Percentiles rank a stretch among this genome's conserved stretches.
Conservation (phyloP, 1,284 basidiomycete genomes). For the Ustilago loliicola region DNA sequence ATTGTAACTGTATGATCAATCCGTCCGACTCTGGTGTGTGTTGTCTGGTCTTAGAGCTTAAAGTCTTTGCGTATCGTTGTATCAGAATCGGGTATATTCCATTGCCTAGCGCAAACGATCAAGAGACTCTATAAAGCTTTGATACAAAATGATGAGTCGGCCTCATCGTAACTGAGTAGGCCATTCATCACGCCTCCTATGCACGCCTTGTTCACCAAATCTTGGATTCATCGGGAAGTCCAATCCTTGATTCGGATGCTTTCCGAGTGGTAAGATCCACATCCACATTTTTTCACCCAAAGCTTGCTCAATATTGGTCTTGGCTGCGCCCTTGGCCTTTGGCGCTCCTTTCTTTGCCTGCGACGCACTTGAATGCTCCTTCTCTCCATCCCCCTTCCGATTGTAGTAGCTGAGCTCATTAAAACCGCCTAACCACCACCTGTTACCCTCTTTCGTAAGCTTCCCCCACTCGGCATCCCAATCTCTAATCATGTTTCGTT, state of each 20-base stretch:
- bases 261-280: constrained; percentile 38
- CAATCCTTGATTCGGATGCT: constrained; percentile 34
- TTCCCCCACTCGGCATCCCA: constrained; percentile 86
- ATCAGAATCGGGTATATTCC: constrained; percentile 25
- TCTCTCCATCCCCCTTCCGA: constrained; percentile 7
- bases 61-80: too few species aligned
- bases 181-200: constrained; percentile 37
- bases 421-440: constrained; percentile 81
- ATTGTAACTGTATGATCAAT: too few species aligned
- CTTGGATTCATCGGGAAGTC: constrained; percentile 47
- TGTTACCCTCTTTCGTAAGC: constrained; percentile 80
- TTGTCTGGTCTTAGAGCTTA: neutral
- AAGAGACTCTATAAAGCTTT: too few species aligned
- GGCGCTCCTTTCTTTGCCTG: neutral
- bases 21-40: too few species aligned
- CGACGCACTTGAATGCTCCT: constrained; percentile 8
- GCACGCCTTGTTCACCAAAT: constrained; percentile 34
- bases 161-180: constrained; percentile 26
- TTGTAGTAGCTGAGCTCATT: constrained; percentile 17
- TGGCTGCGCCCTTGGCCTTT: constrained; percentile 13
- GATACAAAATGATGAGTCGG: too few species aligned
- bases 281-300: constrained; percentile 10
- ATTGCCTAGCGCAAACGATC: neutral
- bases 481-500: constrained; percentile 58
- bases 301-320: constrained; percentile 33